Evolutionary conservation across 306 rosid species (phyloP), one percentile per base, ranked within the genome.

Genomic region (Arachis stenosperma): DNA sequence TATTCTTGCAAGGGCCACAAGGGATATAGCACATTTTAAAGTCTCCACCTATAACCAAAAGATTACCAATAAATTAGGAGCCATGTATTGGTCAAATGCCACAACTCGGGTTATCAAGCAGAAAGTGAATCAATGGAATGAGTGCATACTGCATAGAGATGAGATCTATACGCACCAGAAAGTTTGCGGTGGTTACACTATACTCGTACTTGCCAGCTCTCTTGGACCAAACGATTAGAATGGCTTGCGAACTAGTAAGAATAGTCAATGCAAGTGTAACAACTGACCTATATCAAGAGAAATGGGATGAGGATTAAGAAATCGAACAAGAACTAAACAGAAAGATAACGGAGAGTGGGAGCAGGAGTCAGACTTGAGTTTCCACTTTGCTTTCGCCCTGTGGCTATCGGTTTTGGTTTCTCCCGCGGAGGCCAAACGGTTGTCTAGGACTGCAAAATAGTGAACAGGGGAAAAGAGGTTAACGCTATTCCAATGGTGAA

Each of bases 161-260:
- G 37, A 17, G 33, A 30, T 22, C 30, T 80, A 13, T 75, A 27
- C 88, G 81, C 64, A 92, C 96, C 94, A 86, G 70, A 72, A 93
- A 93, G 84, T 93, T 93, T 8, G 97, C 97, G 58, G 97, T 93
- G 37, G 98, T 93, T 65, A 93, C 97, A 82, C 98, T 93, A 75
- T 93, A 90, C 69, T 93, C 98, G 80, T 93, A 91, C 78, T 85
- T 93, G 55, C 98, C 98, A 50, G 97, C 97, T 81, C 96, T 79
- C 82, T 90, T 93, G 47, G 98, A 93, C 97, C 97, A 93, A 74
- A 93, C 98, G 30, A 93, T 93, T 64, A 90, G 87, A 79, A 93
- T 93, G 44, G 97, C 92, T 89, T 91, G 97, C 30, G 96, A 93
- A 82, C 97, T 91, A 56, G 98, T 93, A 57, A 93, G 92, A 76